A percentile compares a stretch with the other conserved stretches of the same genome.
Evolutionary conservation across 768 basidiomycete genomes (phyloP).

Genomic region (Hygrocybe coccinea): DNA sequence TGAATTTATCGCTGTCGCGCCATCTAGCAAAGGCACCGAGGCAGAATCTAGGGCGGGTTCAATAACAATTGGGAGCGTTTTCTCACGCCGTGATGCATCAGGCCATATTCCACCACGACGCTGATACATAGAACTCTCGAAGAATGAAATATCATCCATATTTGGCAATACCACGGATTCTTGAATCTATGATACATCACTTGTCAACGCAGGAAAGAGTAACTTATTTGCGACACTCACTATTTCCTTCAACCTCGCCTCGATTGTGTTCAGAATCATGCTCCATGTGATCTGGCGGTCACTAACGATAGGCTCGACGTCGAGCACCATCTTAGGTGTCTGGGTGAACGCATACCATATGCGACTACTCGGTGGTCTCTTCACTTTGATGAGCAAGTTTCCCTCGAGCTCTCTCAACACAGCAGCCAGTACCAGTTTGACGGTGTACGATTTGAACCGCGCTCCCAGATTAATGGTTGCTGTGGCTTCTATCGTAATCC

Average conservation of each 20-base stretch:
- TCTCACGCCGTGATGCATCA: conserved; percentile 56
- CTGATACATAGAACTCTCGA: conserved; percentile 60
- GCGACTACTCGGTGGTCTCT: conserved; percentile 91
- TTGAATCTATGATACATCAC: conserved; percentile 54
- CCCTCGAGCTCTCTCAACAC: conserved; percentile 89
- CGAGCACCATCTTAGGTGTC: conserved; percentile 80
- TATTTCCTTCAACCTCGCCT: conserved; percentile 81
- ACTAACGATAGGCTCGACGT: conserved; percentile 91
- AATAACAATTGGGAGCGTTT: conserved; percentile 16
- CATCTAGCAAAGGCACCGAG: conserved; percentile 33
- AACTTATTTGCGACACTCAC: conserved; percentile 41
- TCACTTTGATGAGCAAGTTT: conserved; percentile 82
- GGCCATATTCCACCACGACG: conserved; percentile 88
- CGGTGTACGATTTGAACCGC: conserved; percentile 82
- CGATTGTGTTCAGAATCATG: conserved; percentile 87
- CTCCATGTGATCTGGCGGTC: conserved; percentile 92
- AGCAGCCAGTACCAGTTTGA: conserved; percentile 84
- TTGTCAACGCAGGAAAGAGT: background rate
- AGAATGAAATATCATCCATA: conserved; percentile 98
- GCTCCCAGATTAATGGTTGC: conserved; percentile 81
- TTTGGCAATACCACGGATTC: conserved; percentile 95
- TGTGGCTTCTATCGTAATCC: conserved; percentile 85
- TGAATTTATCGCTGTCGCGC: background rate
- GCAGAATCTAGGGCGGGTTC: conserved; percentile 19
- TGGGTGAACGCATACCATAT: conserved; percentile 96